phyloP scores from a whole-genome alignment of 352 stramenopile species.

The Plasmopara halstedii region DNA sequence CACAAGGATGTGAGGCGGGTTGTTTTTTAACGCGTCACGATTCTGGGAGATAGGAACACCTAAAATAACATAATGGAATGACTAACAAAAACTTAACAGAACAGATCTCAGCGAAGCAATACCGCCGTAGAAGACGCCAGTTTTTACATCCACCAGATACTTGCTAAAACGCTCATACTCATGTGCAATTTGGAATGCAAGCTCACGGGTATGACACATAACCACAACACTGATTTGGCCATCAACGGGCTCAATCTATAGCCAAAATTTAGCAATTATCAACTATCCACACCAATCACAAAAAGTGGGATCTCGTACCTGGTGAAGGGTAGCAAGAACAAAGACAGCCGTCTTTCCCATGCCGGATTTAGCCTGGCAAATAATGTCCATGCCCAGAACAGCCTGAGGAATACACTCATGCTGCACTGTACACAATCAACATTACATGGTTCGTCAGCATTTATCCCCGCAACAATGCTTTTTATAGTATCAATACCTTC shows the following conservation, averaged over 20 bases:
- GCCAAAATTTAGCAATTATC: constrained; percentile 3
- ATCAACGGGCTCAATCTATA: constrained; percentile 83
- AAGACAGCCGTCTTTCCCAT: constrained; percentile 99
- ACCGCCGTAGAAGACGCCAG: constrained; percentile 95
- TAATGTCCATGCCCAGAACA: constrained; percentile 99
- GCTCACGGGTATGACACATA: constrained; percentile 98
- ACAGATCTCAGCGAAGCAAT: constrained; percentile 1
- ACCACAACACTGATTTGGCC: constrained; percentile 96
- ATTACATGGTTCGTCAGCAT: constrained; percentile 11
- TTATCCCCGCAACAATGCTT: too few species aligned
- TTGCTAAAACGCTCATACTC: constrained; percentile 99
- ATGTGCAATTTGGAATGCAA: constrained; percentile 99
- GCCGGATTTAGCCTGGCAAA: constrained; percentile 99
- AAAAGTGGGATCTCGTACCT: constrained; percentile 54
- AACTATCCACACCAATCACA: neutral
- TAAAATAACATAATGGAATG: constrained; percentile 16
- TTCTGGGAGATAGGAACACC: constrained; percentile 93
- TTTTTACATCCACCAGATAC: constrained; percentile 96
- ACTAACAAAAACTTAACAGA: neutral
- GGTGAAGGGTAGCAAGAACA: constrained; percentile 98
- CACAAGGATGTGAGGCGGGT: constrained; percentile 94
- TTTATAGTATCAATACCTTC: too few species aligned
- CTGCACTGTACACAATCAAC: constrained; percentile 71
- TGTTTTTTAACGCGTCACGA: constrained; percentile 96
- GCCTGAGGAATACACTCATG: constrained; percentile 99